Base-by-base conservation (phyloP, 1,284 basidiomycete species). In the Ceratobasidium sp. region DNA sequence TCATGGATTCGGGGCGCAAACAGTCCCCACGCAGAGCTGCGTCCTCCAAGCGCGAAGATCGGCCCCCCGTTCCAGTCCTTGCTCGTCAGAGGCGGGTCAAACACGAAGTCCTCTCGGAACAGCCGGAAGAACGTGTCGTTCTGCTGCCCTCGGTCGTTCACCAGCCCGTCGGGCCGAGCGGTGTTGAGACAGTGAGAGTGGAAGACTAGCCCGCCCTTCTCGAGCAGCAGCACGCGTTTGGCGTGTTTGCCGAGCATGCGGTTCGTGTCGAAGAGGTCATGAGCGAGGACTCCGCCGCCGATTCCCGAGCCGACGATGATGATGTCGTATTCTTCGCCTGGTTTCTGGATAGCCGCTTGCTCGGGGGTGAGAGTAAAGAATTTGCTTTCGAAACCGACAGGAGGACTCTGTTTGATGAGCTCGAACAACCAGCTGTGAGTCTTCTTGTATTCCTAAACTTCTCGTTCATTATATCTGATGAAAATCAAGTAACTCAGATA, bases 181-280 rank as follows among this genome's bases (percentile, higher is more conserved):
- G 78, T 77, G 54, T 81, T 81, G n/a, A 81, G 77, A 44, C 78
- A 81, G 74, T 81, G 81, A 5, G 79, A 79, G 59, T 81, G 79
- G 73, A 81, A 81, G 15, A 77, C 52, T 33, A 81, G 79, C 20
- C 61, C 79, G 54, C 80, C 80, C 33, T 77, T 77, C 59, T 81
- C 80, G 75, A 80, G 79, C 68, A 81, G 62, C 13, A 81, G 80
- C n/a, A 81, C 57, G 12, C 67, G 68, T 65, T 81, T 81, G 7
- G 77, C 77, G 42, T 66, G 71, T n/a, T 71, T 59, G 15, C 78
- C 76, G 3, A 77, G 57, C 57, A 57, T 77, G n/a, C 26, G 28
- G 77, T 81, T 81, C 17, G 75, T 80, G 42, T 78, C 79, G 61
- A 68, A 79, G n/a, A n/a, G n/a, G n/a, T n/a, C n/a, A n/a, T n/a